phyloP scores from a whole-genome alignment of 2,329 filamentous ascomycete genomes.

The Ceratocystis ficicola region DNA sequence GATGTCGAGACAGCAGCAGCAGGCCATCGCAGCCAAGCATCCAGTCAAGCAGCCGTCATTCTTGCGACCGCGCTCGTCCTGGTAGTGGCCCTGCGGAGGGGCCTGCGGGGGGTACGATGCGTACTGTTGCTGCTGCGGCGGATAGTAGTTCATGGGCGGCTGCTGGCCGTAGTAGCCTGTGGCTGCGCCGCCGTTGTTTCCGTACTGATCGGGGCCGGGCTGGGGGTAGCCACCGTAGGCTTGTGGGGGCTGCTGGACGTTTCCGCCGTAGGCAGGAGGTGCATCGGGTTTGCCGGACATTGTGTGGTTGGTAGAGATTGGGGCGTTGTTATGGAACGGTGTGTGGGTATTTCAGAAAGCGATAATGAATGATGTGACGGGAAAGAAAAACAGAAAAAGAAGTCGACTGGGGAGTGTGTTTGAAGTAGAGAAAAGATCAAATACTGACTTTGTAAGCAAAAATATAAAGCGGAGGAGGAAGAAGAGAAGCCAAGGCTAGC shows the following conservation, averaged over 20 bases:
- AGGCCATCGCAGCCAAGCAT: constrained; percentile 40
- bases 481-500: not conserved
- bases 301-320: not conserved
- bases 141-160: constrained; percentile 29
- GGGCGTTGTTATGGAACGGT: not conserved
- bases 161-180: constrained; percentile 10
- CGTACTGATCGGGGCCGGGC: constrained; percentile 23
- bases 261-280: constrained; percentile 38
- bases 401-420: too few relatives aligned
- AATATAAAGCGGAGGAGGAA: not conserved
- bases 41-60: constrained; percentile 33
- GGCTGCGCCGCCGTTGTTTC: constrained; percentile 11
- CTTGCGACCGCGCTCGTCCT: constrained; percentile 26
- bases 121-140: constrained; percentile 27
- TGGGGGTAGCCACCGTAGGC: constrained; percentile 36
- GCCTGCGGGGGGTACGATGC: constrained; percentile 26
- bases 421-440: not conserved
- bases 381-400: not conserved
- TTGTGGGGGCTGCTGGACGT: constrained; percentile 32
- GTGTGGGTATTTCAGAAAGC: not conserved
- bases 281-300: constrained; percentile 24
- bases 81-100: constrained; percentile 31
- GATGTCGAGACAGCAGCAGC: constrained; percentile 47
- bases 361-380: not conserved
- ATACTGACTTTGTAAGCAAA: not conserved